Conservation (phyloP, 495 filamentous ascomycete genomes). For the Pseudoneurospora amorphoporcata region DNA sequence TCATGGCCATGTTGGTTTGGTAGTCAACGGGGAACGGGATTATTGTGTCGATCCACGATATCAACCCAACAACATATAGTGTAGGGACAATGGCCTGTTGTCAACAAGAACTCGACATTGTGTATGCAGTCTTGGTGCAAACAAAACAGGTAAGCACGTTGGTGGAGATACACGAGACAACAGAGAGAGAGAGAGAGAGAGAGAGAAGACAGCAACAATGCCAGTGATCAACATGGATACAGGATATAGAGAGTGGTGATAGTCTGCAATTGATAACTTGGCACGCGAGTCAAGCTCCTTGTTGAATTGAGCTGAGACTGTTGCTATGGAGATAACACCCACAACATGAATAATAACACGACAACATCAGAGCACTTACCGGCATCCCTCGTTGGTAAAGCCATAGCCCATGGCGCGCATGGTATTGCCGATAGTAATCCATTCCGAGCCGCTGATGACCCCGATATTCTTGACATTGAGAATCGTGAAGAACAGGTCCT, state of each 20-base stretch:
- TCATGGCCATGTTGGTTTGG: neutral
- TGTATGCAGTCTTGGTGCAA: neutral
- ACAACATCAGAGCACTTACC: slow-evolving; percentile 26
- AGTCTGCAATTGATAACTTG: neutral
- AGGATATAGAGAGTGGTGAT: neutral
- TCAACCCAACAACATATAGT: neutral
- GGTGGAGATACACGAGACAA: neutral
- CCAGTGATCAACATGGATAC: neutral
- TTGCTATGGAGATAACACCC: neutral
- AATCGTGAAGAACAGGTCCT: slow-evolving; percentile 45
- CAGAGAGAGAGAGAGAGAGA: too few species aligned
- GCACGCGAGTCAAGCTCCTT: neutral
- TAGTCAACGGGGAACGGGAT: neutral
- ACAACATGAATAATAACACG: neutral
- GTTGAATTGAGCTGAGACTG: neutral
- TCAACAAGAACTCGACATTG: neutral
- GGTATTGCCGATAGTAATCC: slow-evolving; percentile 41
- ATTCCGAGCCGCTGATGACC: slow-evolving; percentile 43
- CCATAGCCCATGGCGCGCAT: slow-evolving; percentile 41
- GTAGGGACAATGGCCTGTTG: neutral
- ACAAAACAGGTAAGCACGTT: neutral
- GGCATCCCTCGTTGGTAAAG: slow-evolving; percentile 45
- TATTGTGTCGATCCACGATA: neutral
- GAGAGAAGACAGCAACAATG: slow-evolving; percentile 1
- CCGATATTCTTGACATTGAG: slow-evolving; percentile 45